A percentile compares a stretch with the other conserved stretches of the same genome.
Conservation (phyloP, 1,139 yeast species). For the Wickerhamomyces sp. region DNA sequence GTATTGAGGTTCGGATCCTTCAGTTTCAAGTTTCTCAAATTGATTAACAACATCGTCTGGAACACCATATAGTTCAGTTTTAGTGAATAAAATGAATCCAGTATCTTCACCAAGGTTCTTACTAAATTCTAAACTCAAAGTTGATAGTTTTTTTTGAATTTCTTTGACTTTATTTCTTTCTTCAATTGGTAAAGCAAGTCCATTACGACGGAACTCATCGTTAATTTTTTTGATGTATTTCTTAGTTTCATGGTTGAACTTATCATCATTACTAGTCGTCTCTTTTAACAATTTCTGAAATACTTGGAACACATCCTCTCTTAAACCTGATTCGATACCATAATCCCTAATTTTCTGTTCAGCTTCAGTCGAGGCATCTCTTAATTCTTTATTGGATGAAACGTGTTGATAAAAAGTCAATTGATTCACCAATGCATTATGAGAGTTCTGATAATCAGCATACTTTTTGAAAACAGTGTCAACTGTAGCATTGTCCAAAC, state of each 20-base stretch:
- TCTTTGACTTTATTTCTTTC: conserved; percentile 51
- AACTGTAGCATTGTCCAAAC: conserved; percentile 42
- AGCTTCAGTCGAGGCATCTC: conserved; percentile 68
- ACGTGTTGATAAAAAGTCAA: conserved; percentile 67
- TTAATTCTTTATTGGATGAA: conserved; percentile 51
- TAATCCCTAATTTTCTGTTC: conserved; percentile 52
- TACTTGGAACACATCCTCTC: conserved; percentile 62
- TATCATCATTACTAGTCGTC: conserved; percentile 27
- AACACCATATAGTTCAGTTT: conserved; percentile 67
- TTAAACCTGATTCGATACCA: conserved; percentile 56
- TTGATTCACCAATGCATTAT: conserved; percentile 40
- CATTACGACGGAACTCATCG: conserved; percentile 56
- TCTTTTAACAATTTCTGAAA: conserved; percentile 45
- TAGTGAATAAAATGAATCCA: conserved; percentile 52
- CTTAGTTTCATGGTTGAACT: conserved; percentile 49
- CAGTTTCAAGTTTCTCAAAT: conserved; percentile 41
- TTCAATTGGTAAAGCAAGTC: conserved; percentile 55
- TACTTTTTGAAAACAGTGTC: conserved; percentile 51
- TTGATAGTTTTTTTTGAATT: conserved; percentile 55
- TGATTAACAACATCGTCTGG: conserved; percentile 58
- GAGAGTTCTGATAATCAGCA: conserved; percentile 45
- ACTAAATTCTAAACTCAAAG: conserved; percentile 50
- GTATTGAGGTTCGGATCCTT: conserved; percentile 33
- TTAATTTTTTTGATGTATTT: conserved; percentile 54
- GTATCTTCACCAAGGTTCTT: conserved; percentile 70